These are phyloP conservation scores for Lasiosphaeriaceae sp. DNA, from an alignment of 495 filamentous ascomycete species.

Conservation along the genomic window DNA sequence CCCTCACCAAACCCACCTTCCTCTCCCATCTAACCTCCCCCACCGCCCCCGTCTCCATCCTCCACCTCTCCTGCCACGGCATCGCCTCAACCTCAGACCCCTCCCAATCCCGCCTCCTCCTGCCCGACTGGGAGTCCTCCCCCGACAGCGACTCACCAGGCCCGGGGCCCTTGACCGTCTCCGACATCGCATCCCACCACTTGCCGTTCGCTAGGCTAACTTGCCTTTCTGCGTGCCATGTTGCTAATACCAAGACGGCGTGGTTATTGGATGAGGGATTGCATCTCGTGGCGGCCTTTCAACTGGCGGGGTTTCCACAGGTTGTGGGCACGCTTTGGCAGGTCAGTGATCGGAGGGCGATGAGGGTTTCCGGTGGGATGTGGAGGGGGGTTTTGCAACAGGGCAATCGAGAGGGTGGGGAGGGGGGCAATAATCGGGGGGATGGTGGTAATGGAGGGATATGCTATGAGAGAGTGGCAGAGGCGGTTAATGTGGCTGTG, in stretches of 20 bases:
- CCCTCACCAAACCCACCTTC: not conserved
- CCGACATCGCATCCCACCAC: not conserved
- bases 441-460: not conserved
- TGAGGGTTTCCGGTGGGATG: not conserved
- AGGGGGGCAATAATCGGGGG: not conserved
- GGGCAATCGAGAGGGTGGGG: not conserved
- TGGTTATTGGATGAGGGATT: not conserved
- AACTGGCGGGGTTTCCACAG: not conserved
- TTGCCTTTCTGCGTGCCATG: not conserved
- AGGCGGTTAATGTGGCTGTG: not conserved
- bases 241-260: not conserved
- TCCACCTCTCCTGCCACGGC: not conserved
- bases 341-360: not conserved
- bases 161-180: not conserved
- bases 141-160: not conserved
- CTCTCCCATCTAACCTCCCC: not conserved
- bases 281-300: not conserved
- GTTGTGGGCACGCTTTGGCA: not conserved
- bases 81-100: not conserved
- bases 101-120: not conserved
- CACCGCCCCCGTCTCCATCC: not conserved
- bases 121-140: not conserved
- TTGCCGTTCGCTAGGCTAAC: not conserved
- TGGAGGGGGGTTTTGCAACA: not conserved
- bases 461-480: not conserved